Conservation (phyloP, 345 rosid species). For the Moricandia arvensis region DNA sequence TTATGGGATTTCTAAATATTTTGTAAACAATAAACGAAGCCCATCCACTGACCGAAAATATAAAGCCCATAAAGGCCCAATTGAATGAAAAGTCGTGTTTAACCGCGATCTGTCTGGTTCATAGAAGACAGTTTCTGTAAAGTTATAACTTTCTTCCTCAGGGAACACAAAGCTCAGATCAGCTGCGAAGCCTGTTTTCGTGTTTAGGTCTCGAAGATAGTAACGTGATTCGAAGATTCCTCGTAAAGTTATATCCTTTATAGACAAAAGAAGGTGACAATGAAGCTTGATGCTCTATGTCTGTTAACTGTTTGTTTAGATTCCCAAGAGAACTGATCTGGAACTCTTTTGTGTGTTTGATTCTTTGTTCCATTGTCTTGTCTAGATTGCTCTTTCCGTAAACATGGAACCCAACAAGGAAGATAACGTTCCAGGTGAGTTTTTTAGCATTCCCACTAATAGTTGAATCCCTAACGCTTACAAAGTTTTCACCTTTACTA, state of each 20-base stretch:
- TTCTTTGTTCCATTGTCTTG: not conserved
- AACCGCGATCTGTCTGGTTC: no score
- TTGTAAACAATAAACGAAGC: no score
- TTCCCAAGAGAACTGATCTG: conserved; percentile 6
- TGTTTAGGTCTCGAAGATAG: conserved; percentile 19
- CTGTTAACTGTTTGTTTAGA: conserved; percentile 21
- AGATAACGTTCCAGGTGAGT: no score
- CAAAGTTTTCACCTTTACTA: not conserved
- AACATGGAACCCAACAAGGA: no score
- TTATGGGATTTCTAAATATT: no score
- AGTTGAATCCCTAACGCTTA: not conserved
- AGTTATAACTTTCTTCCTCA: conserved; percentile 5
- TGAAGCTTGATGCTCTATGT: not conserved
- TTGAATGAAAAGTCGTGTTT: no score
- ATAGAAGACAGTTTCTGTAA: no score
- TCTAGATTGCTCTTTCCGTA: no score
- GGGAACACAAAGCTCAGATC: conserved; percentile 20
- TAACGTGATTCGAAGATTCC: conserved; percentile 14
- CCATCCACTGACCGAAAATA: no score
- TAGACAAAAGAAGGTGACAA: not conserved
- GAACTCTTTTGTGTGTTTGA: not conserved
- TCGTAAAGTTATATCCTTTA: not conserved
- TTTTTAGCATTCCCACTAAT: no score
- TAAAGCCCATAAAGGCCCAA: no score
- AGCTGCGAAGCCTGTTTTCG: not conserved